Evolutionary conservation across 495 filamentous ascomycete genomes (phyloP).

Genomic region (Hypomontagnella submonticulosa): DNA sequence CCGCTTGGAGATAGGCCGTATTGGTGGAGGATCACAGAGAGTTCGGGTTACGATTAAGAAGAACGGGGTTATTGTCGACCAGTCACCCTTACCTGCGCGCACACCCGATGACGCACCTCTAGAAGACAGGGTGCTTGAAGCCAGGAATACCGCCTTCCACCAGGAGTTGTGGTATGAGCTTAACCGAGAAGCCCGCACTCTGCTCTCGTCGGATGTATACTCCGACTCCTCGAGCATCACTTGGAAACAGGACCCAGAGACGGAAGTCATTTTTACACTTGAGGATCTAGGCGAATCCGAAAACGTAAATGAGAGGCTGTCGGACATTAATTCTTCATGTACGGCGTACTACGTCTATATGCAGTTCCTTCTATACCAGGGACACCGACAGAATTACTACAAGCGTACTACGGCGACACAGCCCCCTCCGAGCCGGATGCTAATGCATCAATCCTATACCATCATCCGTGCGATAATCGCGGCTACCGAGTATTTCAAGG

Average conservation of each 20-base stretch:
- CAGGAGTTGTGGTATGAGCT: conserved; percentile 96
- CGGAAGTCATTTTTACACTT: conserved; percentile 72
- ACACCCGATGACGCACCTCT: conserved; percentile 52
- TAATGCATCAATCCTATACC: conserved; percentile 39
- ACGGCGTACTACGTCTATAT: conserved; percentile 58
- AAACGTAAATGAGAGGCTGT: conserved; percentile 52
- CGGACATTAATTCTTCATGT: conserved; percentile 62
- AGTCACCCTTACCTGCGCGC: conserved; percentile 57
- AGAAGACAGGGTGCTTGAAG: conserved; percentile 78
- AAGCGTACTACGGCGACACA: conserved; percentile 70
- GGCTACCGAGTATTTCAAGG: conserved; percentile 37
- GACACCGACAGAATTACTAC: conserved; percentile 74
- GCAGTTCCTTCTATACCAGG: conserved; percentile 75
- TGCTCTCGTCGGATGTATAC: conserved; percentile 73
- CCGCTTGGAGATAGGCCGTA: conserved; percentile 74
- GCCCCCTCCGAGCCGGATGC: conserved; percentile 60
- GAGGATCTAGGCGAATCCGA: conserved; percentile 66
- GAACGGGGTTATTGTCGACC: conserved; percentile 61
- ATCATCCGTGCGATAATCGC: conserved; percentile 49
- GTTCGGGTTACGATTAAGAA: conserved; percentile 70
- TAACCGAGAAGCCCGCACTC: conserved; percentile 77
- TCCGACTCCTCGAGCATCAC: conserved; percentile 66
- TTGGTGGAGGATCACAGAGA: conserved; percentile 64
- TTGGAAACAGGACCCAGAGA: conserved; percentile 64
- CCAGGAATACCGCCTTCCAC: conserved; percentile 87